Evolutionary conservation across 179 eudicot species (phyloP), one percentile per base, ranked within the genome.

Genomic region (Spergularia azorica): DNA sequence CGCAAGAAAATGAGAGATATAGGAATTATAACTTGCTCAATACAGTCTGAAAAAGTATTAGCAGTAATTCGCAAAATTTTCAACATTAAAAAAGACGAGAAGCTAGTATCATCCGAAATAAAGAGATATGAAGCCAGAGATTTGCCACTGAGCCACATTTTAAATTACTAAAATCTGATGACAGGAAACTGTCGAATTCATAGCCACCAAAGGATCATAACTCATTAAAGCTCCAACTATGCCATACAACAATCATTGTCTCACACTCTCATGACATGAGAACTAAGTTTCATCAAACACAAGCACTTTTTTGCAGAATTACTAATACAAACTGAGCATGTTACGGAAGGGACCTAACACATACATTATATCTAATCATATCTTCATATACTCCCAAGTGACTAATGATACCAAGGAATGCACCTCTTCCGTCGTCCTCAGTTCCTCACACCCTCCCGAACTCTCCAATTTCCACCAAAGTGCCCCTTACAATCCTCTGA

Each of bases 1-100:
- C 77, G 82, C 55, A 21, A 9, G 61, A 63, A 62, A 62, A 74
- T 0, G 21, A 16, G n/a, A 39, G 50, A n/a, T 36, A 32, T 14
- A 71, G 57, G 57, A 8, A 57, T 17, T 39, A 0, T 62, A 70
- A 57, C 36, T 2, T 26, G 12, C 2, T 9, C 32, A 26, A 26
- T 26, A 26, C 32, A 26, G 32, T 26, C 32, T 26, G 32, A 0
- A 20, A 0, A 21, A 46, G 54, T 46, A 67, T 26, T 26, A 26
- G 32, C 32, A 41, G 5, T 41, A 16, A 41, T 26, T 75, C 17
- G 20, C 17, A 36, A 0, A 48, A 55, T 57, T 12, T 12, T 17
- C 46, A 10, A 11, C 52, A 41, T 14, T 5, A 48, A 57, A 71
- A 52, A 26, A 51, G 43, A 20, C 9, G 14, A 3, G 48, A 48